A percentile compares a stretch with the other conserved stretches of the same genome.
Conservation (phyloP, 345 rosid species). For the Tarenaya hassleriana region DNA sequence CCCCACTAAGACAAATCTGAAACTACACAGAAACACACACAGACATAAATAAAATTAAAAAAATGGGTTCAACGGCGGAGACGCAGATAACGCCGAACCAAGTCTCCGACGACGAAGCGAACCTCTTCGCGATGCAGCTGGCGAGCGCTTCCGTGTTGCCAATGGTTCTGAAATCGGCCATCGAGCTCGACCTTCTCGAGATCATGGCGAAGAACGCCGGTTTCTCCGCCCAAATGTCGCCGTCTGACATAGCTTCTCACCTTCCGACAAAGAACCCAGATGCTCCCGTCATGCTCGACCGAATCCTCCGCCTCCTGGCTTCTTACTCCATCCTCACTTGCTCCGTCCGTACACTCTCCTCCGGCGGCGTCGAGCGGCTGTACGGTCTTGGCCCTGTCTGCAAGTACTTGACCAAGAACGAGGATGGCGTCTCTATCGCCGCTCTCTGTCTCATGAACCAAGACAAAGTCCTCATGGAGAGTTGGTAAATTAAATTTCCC, state of each 20-base stretch:
- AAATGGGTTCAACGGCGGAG: conserved; percentile 48
- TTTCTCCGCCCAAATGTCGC: conserved; percentile 42
- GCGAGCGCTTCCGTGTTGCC: conserved; percentile 55
- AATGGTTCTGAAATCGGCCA: conserved; percentile 63
- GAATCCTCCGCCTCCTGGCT: conserved; percentile 58
- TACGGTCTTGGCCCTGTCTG: conserved; percentile 66
- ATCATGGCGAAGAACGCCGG: conserved; percentile 52
- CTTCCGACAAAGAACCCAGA: conserved; percentile 69
- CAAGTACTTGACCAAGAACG: conserved; percentile 60
- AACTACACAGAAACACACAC: too few relatives aligned
- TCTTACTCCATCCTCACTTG: conserved; percentile 52
- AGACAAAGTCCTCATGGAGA: conserved; percentile 80
- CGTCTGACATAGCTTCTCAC: conserved; percentile 49
- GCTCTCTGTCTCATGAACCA: conserved; percentile 63
- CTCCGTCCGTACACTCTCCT: conserved; percentile 34
- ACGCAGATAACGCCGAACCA: conserved; percentile 36
- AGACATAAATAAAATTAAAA: neutral
- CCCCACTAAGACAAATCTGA: too few relatives aligned
- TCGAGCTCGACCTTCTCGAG: conserved; percentile 66
- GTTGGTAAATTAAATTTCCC: conserved; percentile 51
- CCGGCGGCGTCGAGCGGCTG: conserved; percentile 46
- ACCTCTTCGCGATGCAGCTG: conserved; percentile 53
- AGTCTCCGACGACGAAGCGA: conserved; percentile 43
- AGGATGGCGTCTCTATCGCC: conserved; percentile 62
- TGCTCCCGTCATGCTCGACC: conserved; percentile 63